Evolutionary conservation across 2,329 filamentous ascomycete species (phyloP).

Genomic region (Trichoderma arundinaceum): DNA sequence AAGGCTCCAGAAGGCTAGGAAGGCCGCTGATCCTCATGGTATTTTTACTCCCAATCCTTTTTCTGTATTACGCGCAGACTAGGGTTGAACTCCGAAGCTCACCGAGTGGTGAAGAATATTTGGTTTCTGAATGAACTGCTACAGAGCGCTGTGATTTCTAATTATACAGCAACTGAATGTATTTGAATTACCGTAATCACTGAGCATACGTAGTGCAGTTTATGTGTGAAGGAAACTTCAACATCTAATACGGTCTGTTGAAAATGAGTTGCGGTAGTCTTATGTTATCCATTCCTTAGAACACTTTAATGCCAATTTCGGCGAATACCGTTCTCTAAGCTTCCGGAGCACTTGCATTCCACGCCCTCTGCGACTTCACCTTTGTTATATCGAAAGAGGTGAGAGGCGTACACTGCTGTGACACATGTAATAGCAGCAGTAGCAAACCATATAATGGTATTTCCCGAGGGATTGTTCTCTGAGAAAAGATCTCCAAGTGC

Average conservation of each 20-base stretch:
- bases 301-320: not conserved
- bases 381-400: not conserved
- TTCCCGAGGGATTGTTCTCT: too few species aligned
- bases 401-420: not conserved
- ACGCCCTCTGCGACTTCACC: not conserved
- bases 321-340: not conserved
- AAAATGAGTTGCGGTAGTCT: not conserved
- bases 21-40: slow-evolving; percentile 44
- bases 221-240: too few species aligned
- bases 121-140: not conserved
- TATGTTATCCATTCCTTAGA: not conserved
- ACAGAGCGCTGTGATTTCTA: too few species aligned
- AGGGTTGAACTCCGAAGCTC: too few species aligned
- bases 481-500: not conserved
- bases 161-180: too few species aligned
- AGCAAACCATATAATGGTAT: too few species aligned
- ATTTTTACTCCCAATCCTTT: slow-evolving; percentile 48
- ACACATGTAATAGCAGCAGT: not conserved
- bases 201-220: too few species aligned
- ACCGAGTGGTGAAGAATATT: too few species aligned
- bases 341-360: not conserved
- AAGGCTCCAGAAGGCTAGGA: slow-evolving; percentile 40
- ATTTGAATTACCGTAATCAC: too few species aligned
- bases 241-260: too few species aligned
- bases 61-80: slow-evolving; percentile 18